A percentile compares a stretch with the other conserved stretches of the same genome.
phyloP scores from a whole-genome alignment of 192 early-diverging fungal species.

The Rhizoclosmatium globosum region DNA sequence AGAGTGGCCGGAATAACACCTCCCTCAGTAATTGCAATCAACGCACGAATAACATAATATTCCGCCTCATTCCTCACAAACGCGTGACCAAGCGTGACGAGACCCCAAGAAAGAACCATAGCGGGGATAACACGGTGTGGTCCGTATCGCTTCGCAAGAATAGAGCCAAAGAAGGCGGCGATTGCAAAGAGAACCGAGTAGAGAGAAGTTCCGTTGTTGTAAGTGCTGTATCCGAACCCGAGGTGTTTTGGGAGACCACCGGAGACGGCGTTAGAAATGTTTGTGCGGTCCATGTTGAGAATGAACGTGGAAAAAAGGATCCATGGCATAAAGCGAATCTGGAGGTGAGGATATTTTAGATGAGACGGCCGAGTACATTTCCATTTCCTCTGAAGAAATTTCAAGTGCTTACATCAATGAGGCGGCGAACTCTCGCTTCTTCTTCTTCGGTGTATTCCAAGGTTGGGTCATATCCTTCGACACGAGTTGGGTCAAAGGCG shows the following conservation, averaged over 20 bases:
- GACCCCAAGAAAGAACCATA: constrained; percentile 28
- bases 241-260: constrained; percentile 7
- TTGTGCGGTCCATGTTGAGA: constrained; percentile 32
- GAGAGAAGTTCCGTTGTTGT: constrained; percentile 18
- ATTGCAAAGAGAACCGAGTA: constrained; percentile 27
- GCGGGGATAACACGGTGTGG: constrained; percentile 32
- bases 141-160: constrained; percentile 19
- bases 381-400: too few relatives aligned
- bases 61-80: neutral
- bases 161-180: constrained; percentile 25
- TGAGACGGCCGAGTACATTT: too few relatives aligned
- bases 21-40: constrained; percentile 32
- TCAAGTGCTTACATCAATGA: too few relatives aligned
- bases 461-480: too few relatives aligned
- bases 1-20: constrained; percentile 35
- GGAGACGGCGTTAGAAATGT: constrained; percentile 30
- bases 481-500: too few relatives aligned
- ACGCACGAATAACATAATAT: constrained; percentile 17
- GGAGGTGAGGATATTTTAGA: too few relatives aligned
- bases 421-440: too few relatives aligned
- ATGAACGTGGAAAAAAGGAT: too few relatives aligned
- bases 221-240: neutral
- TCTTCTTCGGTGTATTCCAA: too few relatives aligned
- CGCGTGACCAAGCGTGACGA: constrained; percentile 4
- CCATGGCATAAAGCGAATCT: constrained; percentile 23